A percentile compares a stretch with the other conserved stretches of the same genome.
phyloP scores from a whole-genome alignment of 352 stramenopile genomes.

The Phytophthora pini region DNA sequence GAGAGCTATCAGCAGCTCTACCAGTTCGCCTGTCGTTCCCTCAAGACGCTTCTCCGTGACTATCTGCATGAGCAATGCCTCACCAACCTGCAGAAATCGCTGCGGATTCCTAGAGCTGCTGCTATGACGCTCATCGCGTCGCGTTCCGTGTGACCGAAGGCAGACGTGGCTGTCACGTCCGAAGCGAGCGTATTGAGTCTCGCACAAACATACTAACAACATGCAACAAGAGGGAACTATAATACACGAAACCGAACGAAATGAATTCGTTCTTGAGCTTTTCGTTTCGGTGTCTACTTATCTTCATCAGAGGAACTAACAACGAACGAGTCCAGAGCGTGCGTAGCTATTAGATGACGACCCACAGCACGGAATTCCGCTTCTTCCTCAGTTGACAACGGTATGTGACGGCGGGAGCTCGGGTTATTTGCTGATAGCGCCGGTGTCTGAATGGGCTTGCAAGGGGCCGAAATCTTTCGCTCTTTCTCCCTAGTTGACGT shows the following conservation, averaged over 20 bases:
- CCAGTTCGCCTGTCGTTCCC: constrained; percentile 73
- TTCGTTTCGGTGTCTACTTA: constrained; percentile 1
- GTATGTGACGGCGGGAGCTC: background rate
- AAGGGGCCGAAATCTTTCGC: background rate
- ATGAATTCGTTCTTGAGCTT: background rate
- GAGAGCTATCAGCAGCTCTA: constrained; percentile 81
- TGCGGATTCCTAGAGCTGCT: constrained; percentile 67
- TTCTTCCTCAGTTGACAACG: constrained; percentile 35
- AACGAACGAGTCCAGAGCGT: constrained; percentile 30
- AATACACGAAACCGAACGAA: constrained; percentile 13
- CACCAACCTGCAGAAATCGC: constrained; percentile 69
- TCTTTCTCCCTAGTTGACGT: background rate
- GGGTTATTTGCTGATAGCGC: background rate
- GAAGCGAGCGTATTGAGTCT: constrained; percentile 9
- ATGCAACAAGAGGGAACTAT: constrained; percentile 4
- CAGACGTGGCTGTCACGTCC: constrained; percentile 8
- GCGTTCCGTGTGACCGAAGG: constrained; percentile 24
- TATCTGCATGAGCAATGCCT: constrained; percentile 85
- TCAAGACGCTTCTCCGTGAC: constrained; percentile 78
- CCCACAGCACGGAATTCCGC: constrained; percentile 49
- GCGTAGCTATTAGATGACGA: constrained; percentile 35
- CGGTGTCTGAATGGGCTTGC: background rate
- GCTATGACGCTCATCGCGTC: constrained; percentile 63
- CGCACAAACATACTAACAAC: constrained; percentile 23
- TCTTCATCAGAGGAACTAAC: constrained; percentile 49